phyloP scores from a whole-genome alignment of 2,329 filamentous ascomycete genomes.

The Biscogniauxia mediterranea region DNA sequence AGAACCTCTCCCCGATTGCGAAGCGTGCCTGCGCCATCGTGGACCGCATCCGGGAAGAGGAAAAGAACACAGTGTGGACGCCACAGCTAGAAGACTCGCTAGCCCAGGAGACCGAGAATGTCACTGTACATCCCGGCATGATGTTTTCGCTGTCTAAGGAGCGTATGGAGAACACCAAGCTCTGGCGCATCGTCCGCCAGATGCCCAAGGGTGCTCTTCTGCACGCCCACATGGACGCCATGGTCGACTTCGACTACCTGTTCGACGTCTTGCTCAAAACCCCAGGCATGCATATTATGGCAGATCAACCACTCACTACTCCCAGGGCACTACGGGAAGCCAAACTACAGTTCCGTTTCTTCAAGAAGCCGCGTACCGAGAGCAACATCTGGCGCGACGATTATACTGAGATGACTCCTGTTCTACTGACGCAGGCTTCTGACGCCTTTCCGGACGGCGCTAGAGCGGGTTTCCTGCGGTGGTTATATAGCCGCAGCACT shows the following conservation, averaged over 20 bases:
- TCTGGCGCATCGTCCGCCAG: constrained; percentile 79
- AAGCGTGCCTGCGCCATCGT: constrained; percentile 77
- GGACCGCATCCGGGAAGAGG: constrained; percentile 72
- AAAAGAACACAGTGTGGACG: constrained; percentile 76
- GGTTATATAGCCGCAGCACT: constrained; percentile 71
- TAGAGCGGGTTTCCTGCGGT: constrained; percentile 68
- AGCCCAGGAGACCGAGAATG: constrained; percentile 56
- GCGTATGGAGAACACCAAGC: constrained; percentile 78
- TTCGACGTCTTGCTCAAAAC: constrained; percentile 69
- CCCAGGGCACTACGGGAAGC: constrained; percentile 52
- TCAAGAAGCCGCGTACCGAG: constrained; percentile 42
- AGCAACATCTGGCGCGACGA: constrained; percentile 61
- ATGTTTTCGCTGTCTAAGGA: constrained; percentile 86
- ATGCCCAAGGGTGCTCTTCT: constrained; percentile 89
- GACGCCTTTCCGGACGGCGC: constrained; percentile 73
- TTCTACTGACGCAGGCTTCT: constrained; percentile 63
- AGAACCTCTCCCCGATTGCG: constrained; percentile 76
- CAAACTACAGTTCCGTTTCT: constrained; percentile 61
- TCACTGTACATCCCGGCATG: constrained; percentile 80
- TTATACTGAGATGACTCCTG: constrained; percentile 59
- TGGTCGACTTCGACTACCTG: constrained; percentile 83
- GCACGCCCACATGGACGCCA: constrained; percentile 87
- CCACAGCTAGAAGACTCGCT: constrained; percentile 68
- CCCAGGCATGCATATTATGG: constrained; percentile 71
- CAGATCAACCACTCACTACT: constrained; percentile 55